These are phyloP conservation scores for Suhomyces anneliseae DNA, from an alignment of 1,139 yeast genomes.

Conservation along the genomic window DNA sequence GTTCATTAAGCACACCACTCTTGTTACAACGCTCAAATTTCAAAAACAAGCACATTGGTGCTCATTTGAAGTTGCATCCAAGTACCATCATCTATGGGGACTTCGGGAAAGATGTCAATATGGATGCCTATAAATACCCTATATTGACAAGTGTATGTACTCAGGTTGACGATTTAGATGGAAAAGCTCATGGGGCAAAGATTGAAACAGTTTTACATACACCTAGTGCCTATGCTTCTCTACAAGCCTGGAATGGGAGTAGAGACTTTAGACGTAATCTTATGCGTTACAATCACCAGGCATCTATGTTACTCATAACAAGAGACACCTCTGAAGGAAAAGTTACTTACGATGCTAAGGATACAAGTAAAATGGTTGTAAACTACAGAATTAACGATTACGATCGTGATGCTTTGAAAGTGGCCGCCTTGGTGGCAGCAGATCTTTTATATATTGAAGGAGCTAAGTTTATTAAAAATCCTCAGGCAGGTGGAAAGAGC, in stretches of 20 bases:
- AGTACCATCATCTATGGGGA: slow-evolving; percentile 45
- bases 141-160: slow-evolving; percentile 55
- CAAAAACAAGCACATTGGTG: slow-evolving; percentile 54
- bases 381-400: slow-evolving; percentile 44
- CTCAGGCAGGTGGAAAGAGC: slow-evolving; percentile 38
- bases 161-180: slow-evolving; percentile 53
- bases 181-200: slow-evolving; percentile 57
- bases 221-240: slow-evolving; percentile 41
- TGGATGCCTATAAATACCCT: slow-evolving; percentile 42
- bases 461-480: slow-evolving; percentile 45
- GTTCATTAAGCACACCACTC: slow-evolving; percentile 54
- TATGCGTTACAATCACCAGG: slow-evolving; percentile 40
- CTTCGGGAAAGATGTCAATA: slow-evolving; percentile 35
- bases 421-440: slow-evolving; percentile 44
- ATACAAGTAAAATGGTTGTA: slow-evolving; percentile 38
- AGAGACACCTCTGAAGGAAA: slow-evolving; percentile 50
- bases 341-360: slow-evolving; percentile 36
- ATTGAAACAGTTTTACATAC: slow-evolving; percentile 53
- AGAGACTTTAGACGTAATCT: slow-evolving; percentile 34
- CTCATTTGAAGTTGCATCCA: slow-evolving; percentile 56
- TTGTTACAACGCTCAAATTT: slow-evolving; percentile 55
- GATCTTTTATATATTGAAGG: slow-evolving; percentile 55
- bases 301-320: slow-evolving; percentile 48
- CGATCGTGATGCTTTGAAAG: slow-evolving; percentile 44
- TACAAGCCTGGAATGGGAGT: slow-evolving; percentile 48